Base-by-base conservation (phyloP, 768 basidiomycete species). In the Gymnopilus junonius region DNA sequence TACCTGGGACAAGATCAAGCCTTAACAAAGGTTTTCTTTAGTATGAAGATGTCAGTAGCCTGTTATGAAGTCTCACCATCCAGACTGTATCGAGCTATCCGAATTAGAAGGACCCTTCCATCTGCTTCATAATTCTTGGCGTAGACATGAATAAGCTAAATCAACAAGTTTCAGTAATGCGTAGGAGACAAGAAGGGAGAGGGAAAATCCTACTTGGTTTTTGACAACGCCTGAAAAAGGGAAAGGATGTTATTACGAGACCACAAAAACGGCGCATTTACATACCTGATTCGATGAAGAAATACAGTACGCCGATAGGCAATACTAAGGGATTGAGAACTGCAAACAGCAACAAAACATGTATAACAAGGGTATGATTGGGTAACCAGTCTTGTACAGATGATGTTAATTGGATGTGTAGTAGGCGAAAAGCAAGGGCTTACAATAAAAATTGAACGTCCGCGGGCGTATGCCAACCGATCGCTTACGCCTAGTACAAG, bases 361-460 rank as follows among this genome's bases (percentile, higher is more conserved):
- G 86, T 14, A 92, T 77, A 25, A 92, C 85, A 50, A 94, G 81
- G 11, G 91, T 75, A 71, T 94, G 92, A 74, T 88, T 93, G 6
- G 92, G 91, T 8, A 93, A 80, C 89, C 91, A 93, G 70, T 91
- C 90, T 92, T 58, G 17, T 20, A 32, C n/a, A n/a, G 45, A 23
- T 40, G 40, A 60, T 43, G 61, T 54, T 55, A 46, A 35, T 27
- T 51, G 32, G 8, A 27, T 25, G 8, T 11, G 37, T 17, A 31
- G 21, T 31, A 21, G 12, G 42, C 20, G 35, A 39, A 40, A 15
- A 45, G 58, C 8, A 34, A 53, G 27, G 20, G 69, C 87, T 69
- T 64, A 91, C 91, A 93, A 68, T 91, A 93, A 67, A 83, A 92
- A 69, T 92, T 90, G 68, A 90, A 89, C 14, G 89, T 92, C 31